phyloP scores from a whole-genome alignment of 345 rosid species.

The Sonneratia caseolaris region DNA sequence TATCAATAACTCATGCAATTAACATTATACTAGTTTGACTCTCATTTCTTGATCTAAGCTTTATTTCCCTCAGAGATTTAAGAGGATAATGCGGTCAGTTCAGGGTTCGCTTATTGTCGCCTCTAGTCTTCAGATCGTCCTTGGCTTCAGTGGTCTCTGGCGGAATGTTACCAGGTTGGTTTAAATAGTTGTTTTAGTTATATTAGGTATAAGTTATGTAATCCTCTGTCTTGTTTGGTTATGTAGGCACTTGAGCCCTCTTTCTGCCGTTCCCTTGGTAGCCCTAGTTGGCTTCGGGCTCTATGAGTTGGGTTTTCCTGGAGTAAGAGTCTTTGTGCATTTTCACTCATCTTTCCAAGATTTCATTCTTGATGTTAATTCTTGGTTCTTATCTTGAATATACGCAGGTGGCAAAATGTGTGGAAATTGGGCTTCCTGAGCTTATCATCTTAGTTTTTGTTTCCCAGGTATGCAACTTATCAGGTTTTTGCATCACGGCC shows the following conservation, averaged over 20 bases:
- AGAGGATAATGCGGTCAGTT: constrained; percentile 83
- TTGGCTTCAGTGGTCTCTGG: constrained; percentile 99
- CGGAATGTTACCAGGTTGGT: constrained; percentile 80
- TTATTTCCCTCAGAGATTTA: constrained; percentile 45
- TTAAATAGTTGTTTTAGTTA: constrained; percentile 7
- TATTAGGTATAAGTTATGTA: not conserved
- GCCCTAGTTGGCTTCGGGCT: constrained; percentile 89
- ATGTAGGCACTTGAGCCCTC: constrained; percentile 87
- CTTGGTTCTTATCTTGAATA: not conserved
- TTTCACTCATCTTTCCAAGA: constrained; percentile 4
- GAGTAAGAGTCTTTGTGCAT: constrained; percentile 34
- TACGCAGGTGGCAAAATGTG: constrained; percentile 81
- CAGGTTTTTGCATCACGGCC: not conserved
- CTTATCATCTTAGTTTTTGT: constrained; percentile 65
- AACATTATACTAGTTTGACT: not conserved
- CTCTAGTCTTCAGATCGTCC: constrained; percentile 89
- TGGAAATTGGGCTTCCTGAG: constrained; percentile 93
- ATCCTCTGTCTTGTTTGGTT: not conserved
- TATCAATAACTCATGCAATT: not conserved
- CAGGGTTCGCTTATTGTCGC: constrained; percentile 96
- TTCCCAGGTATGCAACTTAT: constrained; percentile 53
- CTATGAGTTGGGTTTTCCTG: constrained; percentile 92
- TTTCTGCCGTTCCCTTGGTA: constrained; percentile 89
- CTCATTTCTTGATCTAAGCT: constrained; percentile 5
- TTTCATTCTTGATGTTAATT: not conserved